Evolutionary conservation across 2,329 filamentous ascomycete genomes (phyloP).

Genomic region (Colletotrichum sojae): DNA sequence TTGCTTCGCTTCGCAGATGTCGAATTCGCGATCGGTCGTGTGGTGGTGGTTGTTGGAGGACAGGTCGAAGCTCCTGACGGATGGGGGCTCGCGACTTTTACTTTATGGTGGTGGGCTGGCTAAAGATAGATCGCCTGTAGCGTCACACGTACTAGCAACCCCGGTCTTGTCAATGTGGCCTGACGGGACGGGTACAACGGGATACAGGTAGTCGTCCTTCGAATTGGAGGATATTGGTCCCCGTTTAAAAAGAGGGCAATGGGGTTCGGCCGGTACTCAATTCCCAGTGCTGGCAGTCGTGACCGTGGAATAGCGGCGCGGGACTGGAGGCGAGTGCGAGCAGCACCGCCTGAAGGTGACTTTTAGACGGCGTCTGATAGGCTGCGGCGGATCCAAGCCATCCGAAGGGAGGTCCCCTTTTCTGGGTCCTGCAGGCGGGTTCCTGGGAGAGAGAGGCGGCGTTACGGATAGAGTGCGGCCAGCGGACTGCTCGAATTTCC

Average conservation of each 20-base stretch:
- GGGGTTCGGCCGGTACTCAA: background rate
- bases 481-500: background rate
- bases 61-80: background rate
- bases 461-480: slow-evolving; percentile 25
- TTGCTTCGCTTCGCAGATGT: slow-evolving; percentile 38
- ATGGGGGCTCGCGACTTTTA: slow-evolving; percentile 9
- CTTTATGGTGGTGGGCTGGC: slow-evolving; percentile 5
- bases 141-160: slow-evolving; percentile 1
- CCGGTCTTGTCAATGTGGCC: slow-evolving; percentile 21
- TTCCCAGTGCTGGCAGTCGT: background rate
- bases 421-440: slow-evolving; percentile 21
- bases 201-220: background rate
- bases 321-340: slow-evolving; percentile 29
- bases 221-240: background rate
- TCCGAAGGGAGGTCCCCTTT: slow-evolving; percentile 22
- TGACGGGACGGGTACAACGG: slow-evolving; percentile 2
- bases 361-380: slow-evolving; percentile 38
- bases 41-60: background rate
- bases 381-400: slow-evolving; percentile 33
- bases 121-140: slow-evolving; percentile 12
- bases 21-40: background rate
- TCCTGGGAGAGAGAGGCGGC: background rate
- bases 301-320: slow-evolving; percentile 1
- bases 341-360: slow-evolving; percentile 24
- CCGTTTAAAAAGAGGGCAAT: background rate